A percentile compares a stretch with the other conserved stretches of the same genome.
Conservation (phyloP, 257 asterid genomes). For the Capsicum baccatum region DNA sequence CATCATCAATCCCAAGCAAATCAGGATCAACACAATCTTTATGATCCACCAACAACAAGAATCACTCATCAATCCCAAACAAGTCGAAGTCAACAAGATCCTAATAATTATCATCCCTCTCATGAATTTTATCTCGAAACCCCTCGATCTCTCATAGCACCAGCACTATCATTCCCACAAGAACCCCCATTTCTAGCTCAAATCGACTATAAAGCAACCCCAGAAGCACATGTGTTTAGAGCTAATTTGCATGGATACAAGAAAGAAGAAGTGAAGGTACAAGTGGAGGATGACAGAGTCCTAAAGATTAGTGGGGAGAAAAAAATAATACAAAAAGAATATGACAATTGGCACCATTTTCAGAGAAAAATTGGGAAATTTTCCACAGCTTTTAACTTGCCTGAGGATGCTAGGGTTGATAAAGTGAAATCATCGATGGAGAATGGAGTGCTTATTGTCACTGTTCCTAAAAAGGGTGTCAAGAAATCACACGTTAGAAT, state of each 20-base stretch:
- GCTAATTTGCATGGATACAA: conserved; percentile 18
- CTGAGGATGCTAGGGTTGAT: conserved; percentile 1
- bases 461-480: not conserved
- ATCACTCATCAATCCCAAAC: conserved; percentile 2
- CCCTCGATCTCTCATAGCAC: not conserved
- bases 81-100: not conserved
- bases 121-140: not conserved
- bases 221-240: conserved; percentile 19
- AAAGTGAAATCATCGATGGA: not conserved
- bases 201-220: conserved; percentile 36
- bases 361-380: not conserved
- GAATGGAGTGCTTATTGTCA: conserved; percentile 2
- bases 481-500: not conserved
- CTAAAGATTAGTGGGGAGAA: conserved; percentile 19
- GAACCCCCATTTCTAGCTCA: not conserved
- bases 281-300: not conserved
- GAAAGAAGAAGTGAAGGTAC: conserved; percentile 25
- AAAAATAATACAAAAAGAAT: not conserved
- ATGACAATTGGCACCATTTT: conserved; percentile 20
- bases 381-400: not conserved
- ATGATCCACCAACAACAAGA: not conserved
- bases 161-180: not conserved
- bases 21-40: not conserved
- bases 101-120: not conserved
- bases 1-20: not conserved